Evolutionary conservation across 495 filamentous ascomycete genomes (phyloP), one percentile per base, ranked within the genome.

Genomic region (Tuber borchii): DNA sequence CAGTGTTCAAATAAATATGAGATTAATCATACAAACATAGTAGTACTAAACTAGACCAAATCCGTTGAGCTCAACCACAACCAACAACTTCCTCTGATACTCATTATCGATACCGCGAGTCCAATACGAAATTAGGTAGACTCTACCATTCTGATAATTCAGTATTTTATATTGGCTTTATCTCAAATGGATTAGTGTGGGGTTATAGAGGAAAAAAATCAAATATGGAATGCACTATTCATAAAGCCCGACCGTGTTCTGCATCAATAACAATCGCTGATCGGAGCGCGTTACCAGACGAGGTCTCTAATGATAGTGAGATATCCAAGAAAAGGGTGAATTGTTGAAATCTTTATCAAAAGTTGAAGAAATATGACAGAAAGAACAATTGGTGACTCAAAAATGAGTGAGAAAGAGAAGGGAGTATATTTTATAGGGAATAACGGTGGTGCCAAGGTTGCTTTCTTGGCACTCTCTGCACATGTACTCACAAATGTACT

Each of bases 161-260:
- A 93, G 91, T 71, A 98, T 89, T 85, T 98, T 98, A 87, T 90
- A 94, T 86, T 97, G 98, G 75, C 94, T 97, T n/a, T n/a, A 77
- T 14, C 34, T 69, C 75, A 73, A 68, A 79, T 51, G 81, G 73
- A 77, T 74, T 42, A 46, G 22, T 40, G 76, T 76, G 70, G 73
- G 71, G 56, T 70, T 34, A 31, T 42, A 68, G 46, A 45, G 74
- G 76, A 74, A 71, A 71, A 37, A 68, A n/a, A n/a, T n/a, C n/a
- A n/a, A 56, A n/a, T 45, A 34, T 26, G 51, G 70, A 45, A 85
- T 90, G 85, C 86, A 97, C 94, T 95, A 95, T 87, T 97, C 93
- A 85, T 99, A 99, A 78, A 99, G 86, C 80, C 96, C 95, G 82
- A 98, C 95, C 84, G 92, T 92, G 88, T 97, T 93, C 85, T 97